Conservation (phyloP, 495 filamentous ascomycete species). For the Podospora comata region DNA sequence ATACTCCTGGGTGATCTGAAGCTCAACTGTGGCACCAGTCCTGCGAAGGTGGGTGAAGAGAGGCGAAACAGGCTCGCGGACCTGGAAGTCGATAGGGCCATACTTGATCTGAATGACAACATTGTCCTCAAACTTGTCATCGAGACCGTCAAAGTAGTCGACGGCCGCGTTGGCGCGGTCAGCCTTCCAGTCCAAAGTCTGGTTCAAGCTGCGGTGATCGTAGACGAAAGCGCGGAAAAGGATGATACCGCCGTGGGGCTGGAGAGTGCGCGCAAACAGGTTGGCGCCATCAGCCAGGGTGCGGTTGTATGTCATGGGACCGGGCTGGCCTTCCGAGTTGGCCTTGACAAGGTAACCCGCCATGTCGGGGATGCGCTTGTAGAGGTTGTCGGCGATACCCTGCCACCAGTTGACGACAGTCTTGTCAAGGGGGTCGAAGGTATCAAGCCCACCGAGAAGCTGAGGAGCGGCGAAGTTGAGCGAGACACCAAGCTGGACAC, state of each 20-base stretch:
- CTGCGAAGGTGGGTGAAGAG: constrained; percentile 61
- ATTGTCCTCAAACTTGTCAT: constrained; percentile 65
- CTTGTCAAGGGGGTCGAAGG: constrained; percentile 63
- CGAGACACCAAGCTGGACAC: constrained; percentile 62
- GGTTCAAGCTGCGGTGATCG: constrained; percentile 51
- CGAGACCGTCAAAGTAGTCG: constrained; percentile 62
- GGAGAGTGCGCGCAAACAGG: constrained; percentile 59
- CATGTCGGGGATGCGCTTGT: constrained; percentile 60
- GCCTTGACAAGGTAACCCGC: constrained; percentile 71
- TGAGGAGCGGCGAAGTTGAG: constrained; percentile 67
- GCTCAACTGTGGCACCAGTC: constrained; percentile 60
- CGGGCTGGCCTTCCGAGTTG: constrained; percentile 70
- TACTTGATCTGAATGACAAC: constrained; percentile 72
- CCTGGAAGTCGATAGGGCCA: constrained; percentile 74
- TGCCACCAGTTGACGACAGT: constrained; percentile 61
- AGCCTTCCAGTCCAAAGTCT: constrained; percentile 55
- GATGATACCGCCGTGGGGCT: constrained; percentile 62
- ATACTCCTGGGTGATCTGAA: constrained; percentile 68
- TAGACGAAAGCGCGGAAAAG: constrained; percentile 77
- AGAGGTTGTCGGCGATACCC: constrained; percentile 56
- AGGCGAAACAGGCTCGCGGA: constrained; percentile 66
- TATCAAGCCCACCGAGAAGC: constrained; percentile 52
- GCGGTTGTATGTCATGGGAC: constrained; percentile 65
- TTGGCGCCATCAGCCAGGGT: constrained; percentile 69
- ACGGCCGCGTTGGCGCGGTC: constrained; percentile 69